phyloP scores from a whole-genome alignment of 2,329 filamentous ascomycete genomes.

The Fragosphaeria purpurea region DNA sequence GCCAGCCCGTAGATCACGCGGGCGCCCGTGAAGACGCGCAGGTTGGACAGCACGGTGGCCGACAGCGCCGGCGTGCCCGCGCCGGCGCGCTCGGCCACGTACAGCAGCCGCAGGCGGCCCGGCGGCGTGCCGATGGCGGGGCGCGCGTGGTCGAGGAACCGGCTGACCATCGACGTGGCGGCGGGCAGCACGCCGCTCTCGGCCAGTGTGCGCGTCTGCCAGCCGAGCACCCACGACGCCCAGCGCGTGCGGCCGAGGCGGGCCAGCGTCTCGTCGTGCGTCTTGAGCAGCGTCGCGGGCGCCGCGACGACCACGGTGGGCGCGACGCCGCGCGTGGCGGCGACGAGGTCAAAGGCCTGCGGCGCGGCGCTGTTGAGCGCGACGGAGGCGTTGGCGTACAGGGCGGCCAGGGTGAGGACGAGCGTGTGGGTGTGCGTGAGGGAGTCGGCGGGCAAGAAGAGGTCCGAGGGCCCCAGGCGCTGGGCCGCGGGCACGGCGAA shows the following conservation, averaged over 20 bases:
- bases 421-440: slow-evolving; percentile 73
- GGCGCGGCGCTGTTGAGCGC: slow-evolving; percentile 84
- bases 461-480: slow-evolving; percentile 61
- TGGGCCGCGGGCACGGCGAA: slow-evolving; percentile 66
- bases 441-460: slow-evolving; percentile 76
- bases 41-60: slow-evolving; percentile 62
- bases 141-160: slow-evolving; percentile 49
- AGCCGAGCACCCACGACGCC: slow-evolving; percentile 53
- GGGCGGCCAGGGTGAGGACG: slow-evolving; percentile 66
- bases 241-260: slow-evolving; percentile 28
- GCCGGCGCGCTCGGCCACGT: slow-evolving; percentile 64
- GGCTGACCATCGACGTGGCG: slow-evolving; percentile 49
- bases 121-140: slow-evolving; percentile 49
- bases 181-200: slow-evolving; percentile 64
- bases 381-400: slow-evolving; percentile 76
- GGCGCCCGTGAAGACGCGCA: slow-evolving; percentile 71
- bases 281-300: slow-evolving; percentile 59
- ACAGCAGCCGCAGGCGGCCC: slow-evolving; percentile 71
- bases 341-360: slow-evolving; percentile 56
- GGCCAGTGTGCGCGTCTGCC: slow-evolving; percentile 59
- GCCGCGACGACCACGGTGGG: slow-evolving; percentile 78
- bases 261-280: slow-evolving; percentile 52
- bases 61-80: slow-evolving; percentile 53
- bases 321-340: slow-evolving; percentile 63
- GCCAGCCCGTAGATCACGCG: slow-evolving; percentile 80